phyloP scores from a whole-genome alignment of 257 asterid species.

The Misopates orontium region DNA sequence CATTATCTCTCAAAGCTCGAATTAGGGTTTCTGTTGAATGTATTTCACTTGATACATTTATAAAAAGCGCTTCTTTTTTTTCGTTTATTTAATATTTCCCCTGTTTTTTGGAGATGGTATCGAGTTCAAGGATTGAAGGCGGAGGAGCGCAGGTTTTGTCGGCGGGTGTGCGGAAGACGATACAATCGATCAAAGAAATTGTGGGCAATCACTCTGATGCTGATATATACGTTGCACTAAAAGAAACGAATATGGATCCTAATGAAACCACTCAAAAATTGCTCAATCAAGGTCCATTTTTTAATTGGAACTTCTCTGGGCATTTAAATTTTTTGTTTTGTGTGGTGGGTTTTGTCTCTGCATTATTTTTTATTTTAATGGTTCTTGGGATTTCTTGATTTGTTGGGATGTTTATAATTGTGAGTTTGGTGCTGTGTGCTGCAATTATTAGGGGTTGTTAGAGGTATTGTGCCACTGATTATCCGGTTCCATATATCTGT shows the following conservation, averaged over 20 bases:
- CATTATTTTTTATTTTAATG: neutral
- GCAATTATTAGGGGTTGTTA: conserved; percentile 7
- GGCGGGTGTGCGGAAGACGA: conserved; percentile 76
- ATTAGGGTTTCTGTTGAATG: conserved; percentile 23
- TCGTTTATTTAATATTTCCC: conserved; percentile 14
- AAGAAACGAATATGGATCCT: conserved; percentile 93
- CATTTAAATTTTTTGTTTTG: neutral
- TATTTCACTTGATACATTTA: conserved; percentile 1
- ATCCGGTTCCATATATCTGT: neutral
- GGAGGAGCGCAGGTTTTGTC: conserved; percentile 67
- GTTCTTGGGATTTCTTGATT: neutral
- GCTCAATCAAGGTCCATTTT: conserved; percentile 71
- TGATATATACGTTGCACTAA: conserved; percentile 78
- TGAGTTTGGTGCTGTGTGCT: conserved; percentile 15
- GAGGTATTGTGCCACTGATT: neutral
- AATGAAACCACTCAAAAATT: conserved; percentile 88
- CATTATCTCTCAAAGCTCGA: too few species aligned
- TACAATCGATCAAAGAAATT: conserved; percentile 79
- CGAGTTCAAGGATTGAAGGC: conserved; percentile 62
- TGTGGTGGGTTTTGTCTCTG: neutral
- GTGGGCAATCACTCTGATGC: conserved; percentile 87
- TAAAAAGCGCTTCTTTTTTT: neutral
- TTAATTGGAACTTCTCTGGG: neutral
- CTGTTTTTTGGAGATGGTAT: conserved; percentile 57
- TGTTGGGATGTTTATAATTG: neutral